Evolutionary conservation across 345 rosid genomes (phyloP), one percentile per base, ranked within the genome.

Genomic region (Aurinia saxatilis): DNA sequence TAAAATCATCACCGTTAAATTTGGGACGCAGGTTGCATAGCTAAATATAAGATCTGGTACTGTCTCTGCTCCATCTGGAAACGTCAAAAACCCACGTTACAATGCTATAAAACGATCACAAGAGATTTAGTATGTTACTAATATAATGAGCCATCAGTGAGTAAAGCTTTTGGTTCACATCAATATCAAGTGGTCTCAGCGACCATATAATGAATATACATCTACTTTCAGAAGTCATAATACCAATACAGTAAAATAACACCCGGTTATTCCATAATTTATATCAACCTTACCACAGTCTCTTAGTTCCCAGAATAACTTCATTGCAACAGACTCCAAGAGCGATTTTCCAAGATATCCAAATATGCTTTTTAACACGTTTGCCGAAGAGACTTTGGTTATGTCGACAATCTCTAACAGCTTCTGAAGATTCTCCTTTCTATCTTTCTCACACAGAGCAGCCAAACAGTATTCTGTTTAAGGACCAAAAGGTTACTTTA

Each of bases 1-100:
- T 66, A 75, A 81, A 72, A 77, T 80, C 76, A 78, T 91, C 86
- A 93, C 99, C 97, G 47, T 59, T 76, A 82, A 70, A 75, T 84
- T 73, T 70, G 91, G 84, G 77, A 78, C 68, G 73, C 80, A 65
- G 50, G 77, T 63, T 56, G 73, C 79, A 70, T 81, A 93, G 72
- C 64, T 59, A 57, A 66, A 79, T 53, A 90, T 82, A 71, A 85
- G 77, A 59, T 62, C 59, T 27, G 99, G 79, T 33, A 83, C 74
- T 60, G 68, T 54, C 78, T 77, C 76, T 50, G 41, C 65, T 55
- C 62, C 77, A 71, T 67, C 96, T 90, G 91, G 74, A 81, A 52
- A 63, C 3, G 39, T 18, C 15, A 69, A 42, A 8, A 49, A 63
- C 63, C 54, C 23, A 63, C 53, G 46, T 58, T 36, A 52, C 51